Evolutionary conservation across 2,329 filamentous ascomycete genomes (phyloP), one percentile per base, ranked within the genome.

Genomic region (Allantophomopsis cytisporea): DNA sequence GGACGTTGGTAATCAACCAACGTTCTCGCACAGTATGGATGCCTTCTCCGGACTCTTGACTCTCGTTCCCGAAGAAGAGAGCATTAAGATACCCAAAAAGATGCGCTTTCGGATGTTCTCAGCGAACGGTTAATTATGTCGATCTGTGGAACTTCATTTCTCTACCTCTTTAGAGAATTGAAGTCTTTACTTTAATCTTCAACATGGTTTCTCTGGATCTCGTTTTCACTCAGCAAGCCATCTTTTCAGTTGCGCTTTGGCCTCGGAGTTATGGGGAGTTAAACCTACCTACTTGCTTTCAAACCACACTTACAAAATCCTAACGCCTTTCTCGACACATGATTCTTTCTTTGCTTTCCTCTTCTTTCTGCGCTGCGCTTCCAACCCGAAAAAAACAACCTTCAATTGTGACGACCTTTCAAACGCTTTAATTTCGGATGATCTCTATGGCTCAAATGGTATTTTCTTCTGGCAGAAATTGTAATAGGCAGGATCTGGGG

Each of bases 61-160:
- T 28, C 23, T 28, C 23, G 23, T 28, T 28, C 23, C 23, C 23
- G 11, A 28, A 28, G 23, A 28, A 28, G 23, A 28, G 47, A 45
- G 40, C 8, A 43, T 47, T 43, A 50, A 39, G 47, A 49, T 41
- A 53, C 50, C 35, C 48, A 4, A 53, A 53, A 54, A 53, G 50
- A 51, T 44, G 23, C 50, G 51, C 49, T 53, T 37, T 50, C n/a
- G 47, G 52, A 49, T 47, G 42, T 23, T 47, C 47, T 44, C 51
- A 50, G 51, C 49, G 45, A 53, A 52, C 31, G 45, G 49, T 52
- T 51, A 50, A 52, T 54, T 54, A 50, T 53, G 52, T 47, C 49
- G 23, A 28, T 28, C 23, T 28, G 23, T 28, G 7, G 7, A 12
- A 28, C 23, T 12, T 28, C 11, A 12, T 28, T 12, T 28, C 23